These are phyloP conservation scores for Cicer pinnatifidum DNA, from an alignment of 306 rosid genomes.

Conservation along the genomic window DNA sequence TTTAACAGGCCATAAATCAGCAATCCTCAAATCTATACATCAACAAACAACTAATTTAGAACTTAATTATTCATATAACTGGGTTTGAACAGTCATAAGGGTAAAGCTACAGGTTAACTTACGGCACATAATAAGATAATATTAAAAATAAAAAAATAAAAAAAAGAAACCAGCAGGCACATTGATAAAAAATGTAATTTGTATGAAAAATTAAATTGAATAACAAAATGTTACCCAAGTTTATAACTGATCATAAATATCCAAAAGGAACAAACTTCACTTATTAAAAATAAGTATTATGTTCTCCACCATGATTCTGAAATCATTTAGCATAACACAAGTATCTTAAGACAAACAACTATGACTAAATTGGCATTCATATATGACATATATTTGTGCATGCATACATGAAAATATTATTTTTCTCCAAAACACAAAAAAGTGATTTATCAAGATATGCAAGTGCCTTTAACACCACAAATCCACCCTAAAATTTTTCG, in stretches of 20 bases:
- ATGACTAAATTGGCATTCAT: constrained; percentile 20
- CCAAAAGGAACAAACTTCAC: constrained; percentile 15
- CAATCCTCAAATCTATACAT: constrained; percentile 8
- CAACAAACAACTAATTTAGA: constrained; percentile 5
- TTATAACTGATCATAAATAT: constrained; percentile 30
- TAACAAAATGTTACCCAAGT: constrained; percentile 14
- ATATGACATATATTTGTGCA: constrained; percentile 3
- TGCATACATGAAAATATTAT: constrained; percentile 6
- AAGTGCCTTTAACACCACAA: constrained; percentile 27
- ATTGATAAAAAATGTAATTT: neutral
- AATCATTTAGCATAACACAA: constrained; percentile 32
- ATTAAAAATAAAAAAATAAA: neutral
- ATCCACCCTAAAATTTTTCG: neutral
- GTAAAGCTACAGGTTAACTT: constrained; percentile 8
- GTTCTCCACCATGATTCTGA: constrained; percentile 39
- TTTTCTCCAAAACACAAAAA: neutral
- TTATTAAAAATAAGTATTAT: constrained; percentile 6
- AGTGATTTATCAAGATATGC: constrained; percentile 1
- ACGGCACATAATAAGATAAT: neutral
- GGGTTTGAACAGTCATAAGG: neutral
- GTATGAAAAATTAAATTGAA: neutral
- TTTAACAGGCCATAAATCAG: constrained; percentile 3
- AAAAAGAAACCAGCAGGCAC: constrained; percentile 10
- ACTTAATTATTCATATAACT: neutral
- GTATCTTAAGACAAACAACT: constrained; percentile 15